Evolutionary conservation across 495 filamentous ascomycete genomes (phyloP).

Genomic region (Cetradonia linearis): DNA sequence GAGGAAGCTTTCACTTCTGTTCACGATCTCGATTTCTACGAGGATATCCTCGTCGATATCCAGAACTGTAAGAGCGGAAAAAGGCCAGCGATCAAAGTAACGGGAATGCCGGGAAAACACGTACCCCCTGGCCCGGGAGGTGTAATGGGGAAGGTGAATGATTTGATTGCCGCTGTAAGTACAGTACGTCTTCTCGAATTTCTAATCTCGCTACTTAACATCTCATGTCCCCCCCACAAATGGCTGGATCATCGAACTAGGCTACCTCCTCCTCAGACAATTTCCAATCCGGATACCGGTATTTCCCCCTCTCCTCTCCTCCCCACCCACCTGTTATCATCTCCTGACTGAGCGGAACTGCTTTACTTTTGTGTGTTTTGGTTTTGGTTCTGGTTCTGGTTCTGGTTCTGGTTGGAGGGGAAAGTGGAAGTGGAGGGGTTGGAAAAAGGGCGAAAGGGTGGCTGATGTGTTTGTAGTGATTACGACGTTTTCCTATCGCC

Average conservation of each 20-base stretch:
- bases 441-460: not conserved
- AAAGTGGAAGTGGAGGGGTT: not conserved
- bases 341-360: too few species aligned
- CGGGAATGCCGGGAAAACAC: conserved; percentile 62
- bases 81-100: conserved; percentile 44
- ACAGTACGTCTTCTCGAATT: not conserved
- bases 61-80: conserved; percentile 21
- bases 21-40: conserved; percentile 44
- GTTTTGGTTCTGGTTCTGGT: not conserved
- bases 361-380: too few species aligned
- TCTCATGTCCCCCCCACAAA: conserved; percentile 54
- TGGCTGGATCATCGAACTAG: conserved; percentile 62
- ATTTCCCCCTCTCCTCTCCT: not conserved
- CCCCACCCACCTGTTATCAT: too few species aligned
- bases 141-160: conserved; percentile 40
- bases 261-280: conserved; percentile 30
- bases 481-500: conserved; percentile 53
- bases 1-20: conserved; percentile 46
- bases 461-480: conserved; percentile 31
- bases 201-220: too few species aligned
- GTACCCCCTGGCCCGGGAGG: conserved; percentile 42
- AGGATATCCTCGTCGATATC: conserved; percentile 44
- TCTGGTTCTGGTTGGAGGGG: not conserved
- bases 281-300: conserved; percentile 43
- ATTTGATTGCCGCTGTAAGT: conserved; percentile 48